phyloP scores from a whole-genome alignment of 1,284 basidiomycete species.

The Microbotryum violaceum region DNA sequence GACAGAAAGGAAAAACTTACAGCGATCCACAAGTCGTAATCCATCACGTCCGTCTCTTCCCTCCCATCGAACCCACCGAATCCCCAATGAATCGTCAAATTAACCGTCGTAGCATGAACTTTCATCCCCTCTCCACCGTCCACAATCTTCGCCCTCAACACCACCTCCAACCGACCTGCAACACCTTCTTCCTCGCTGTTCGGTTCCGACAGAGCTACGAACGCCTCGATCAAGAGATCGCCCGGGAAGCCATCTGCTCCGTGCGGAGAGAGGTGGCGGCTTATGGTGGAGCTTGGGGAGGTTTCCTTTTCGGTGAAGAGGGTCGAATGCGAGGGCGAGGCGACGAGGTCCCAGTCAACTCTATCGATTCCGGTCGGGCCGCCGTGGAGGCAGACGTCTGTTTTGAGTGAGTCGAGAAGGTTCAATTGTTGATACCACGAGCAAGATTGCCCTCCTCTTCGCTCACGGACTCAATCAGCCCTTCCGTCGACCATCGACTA shows the following conservation, averaged over 20 bases:
- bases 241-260: slow-evolving; percentile 29
- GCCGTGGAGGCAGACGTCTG: slow-evolving; percentile 29
- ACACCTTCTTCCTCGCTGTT: neutral
- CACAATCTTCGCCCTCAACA: slow-evolving; percentile 24
- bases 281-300: slow-evolving; percentile 1
- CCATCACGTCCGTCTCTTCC: slow-evolving; percentile 7
- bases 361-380: slow-evolving; percentile 26
- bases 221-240: slow-evolving; percentile 18
- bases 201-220: slow-evolving; percentile 4
- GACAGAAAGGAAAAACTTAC: slow-evolving; percentile 4
- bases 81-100: slow-evolving; percentile 30
- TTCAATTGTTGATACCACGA: no score
- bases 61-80: slow-evolving; percentile 15
- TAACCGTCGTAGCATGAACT: slow-evolving; percentile 19
- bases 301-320: slow-evolving; percentile 18
- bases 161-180: slow-evolving; percentile 17
- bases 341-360: slow-evolving; percentile 18
- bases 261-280: slow-evolving; percentile 17
- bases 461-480: no score
- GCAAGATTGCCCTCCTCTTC: no score
- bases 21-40: slow-evolving; percentile 22
- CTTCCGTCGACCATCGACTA: no score
- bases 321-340: slow-evolving; percentile 2
- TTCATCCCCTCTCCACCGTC: slow-evolving; percentile 14
- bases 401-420: neutral